These are phyloP conservation scores for Zygosaccharomyces pseudobailii DNA, from an alignment of 1,139 yeast species.

Conservation along the genomic window DNA sequence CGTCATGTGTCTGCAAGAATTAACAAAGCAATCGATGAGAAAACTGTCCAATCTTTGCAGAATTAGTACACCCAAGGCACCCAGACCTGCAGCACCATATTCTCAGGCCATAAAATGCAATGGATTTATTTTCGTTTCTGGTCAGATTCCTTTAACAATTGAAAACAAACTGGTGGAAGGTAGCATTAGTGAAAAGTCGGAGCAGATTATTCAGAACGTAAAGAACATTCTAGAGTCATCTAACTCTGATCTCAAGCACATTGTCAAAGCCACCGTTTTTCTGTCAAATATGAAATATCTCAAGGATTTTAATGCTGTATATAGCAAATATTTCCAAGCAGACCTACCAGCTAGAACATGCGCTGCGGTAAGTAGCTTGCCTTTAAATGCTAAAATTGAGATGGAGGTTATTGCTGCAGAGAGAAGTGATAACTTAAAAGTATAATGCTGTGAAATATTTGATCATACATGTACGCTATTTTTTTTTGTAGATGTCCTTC, in stretches of 20 bases:
- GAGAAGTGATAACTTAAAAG: background rate
- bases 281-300: conserved; percentile 83
- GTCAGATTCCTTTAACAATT: conserved; percentile 88
- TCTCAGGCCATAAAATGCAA: conserved; percentile 89
- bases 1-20: too few relatives aligned
- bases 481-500: too few relatives aligned
- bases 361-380: conserved; percentile 84
- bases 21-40: background rate
- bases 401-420: conserved; percentile 78
- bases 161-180: conserved; percentile 77
- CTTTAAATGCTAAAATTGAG: conserved; percentile 71
- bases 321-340: conserved; percentile 68
- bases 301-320: conserved; percentile 74
- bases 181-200: conserved; percentile 73
- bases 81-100: conserved; percentile 88
- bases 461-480: too few relatives aligned
- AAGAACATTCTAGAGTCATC: conserved; percentile 72
- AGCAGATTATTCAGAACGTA: conserved; percentile 75
- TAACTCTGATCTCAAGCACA: conserved; percentile 72
- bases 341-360: conserved; percentile 96
- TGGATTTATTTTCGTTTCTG: conserved; percentile 85
- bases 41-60: conserved; percentile 37
- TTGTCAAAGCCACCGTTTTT: conserved; percentile 82
- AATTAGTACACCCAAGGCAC: background rate
- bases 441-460: too few relatives aligned